Evolutionary conservation across 1,284 basidiomycete species (phyloP).

Genomic region (Grifola frondosa): DNA sequence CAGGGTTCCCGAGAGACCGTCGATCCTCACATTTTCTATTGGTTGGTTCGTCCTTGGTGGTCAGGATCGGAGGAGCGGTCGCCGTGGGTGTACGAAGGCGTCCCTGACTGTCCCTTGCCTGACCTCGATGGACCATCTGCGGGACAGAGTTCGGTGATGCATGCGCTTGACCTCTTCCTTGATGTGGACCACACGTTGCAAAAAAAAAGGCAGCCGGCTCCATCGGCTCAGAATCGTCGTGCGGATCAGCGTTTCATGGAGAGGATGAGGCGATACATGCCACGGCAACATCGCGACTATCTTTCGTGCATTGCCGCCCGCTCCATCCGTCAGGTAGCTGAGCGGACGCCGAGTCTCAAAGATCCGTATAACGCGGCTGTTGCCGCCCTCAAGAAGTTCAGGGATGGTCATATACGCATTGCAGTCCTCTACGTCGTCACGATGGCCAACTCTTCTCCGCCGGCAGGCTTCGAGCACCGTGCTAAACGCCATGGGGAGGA

Average conservation of each 20-base stretch:
- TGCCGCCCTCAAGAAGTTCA: constrained; percentile 74
- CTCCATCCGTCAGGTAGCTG: constrained; percentile 59
- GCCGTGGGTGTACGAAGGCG: constrained; percentile 85
- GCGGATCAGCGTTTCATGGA: constrained; percentile 78
- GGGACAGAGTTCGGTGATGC: constrained; percentile 91
- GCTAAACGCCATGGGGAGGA: constrained; percentile 43
- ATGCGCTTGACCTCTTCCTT: constrained; percentile 78
- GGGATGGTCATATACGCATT: constrained; percentile 87
- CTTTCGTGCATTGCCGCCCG: constrained; percentile 53
- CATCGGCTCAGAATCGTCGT: constrained; percentile 63
- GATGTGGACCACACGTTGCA: constrained; percentile 83
- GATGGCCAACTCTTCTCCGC: constrained; percentile 61
- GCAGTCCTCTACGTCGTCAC: constrained; percentile 85
- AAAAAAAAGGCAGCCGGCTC: constrained; percentile 65
- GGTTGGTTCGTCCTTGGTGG: constrained; percentile 92
- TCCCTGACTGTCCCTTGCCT: constrained; percentile 53
- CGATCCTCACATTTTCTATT: constrained; percentile 90
- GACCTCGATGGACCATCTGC: constrained; percentile 88
- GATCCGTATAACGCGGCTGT: constrained; percentile 82
- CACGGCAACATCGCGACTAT: constrained; percentile 72
- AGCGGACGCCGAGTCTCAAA: constrained; percentile 52
- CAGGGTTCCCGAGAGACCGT: constrained; percentile 71
- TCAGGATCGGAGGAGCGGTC: constrained; percentile 75
- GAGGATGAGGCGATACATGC: constrained; percentile 81
- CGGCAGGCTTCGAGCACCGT: constrained; percentile 45